Conservation (phyloP, 495 filamentous ascomycete species). For the Jackrogersella minutella region DNA sequence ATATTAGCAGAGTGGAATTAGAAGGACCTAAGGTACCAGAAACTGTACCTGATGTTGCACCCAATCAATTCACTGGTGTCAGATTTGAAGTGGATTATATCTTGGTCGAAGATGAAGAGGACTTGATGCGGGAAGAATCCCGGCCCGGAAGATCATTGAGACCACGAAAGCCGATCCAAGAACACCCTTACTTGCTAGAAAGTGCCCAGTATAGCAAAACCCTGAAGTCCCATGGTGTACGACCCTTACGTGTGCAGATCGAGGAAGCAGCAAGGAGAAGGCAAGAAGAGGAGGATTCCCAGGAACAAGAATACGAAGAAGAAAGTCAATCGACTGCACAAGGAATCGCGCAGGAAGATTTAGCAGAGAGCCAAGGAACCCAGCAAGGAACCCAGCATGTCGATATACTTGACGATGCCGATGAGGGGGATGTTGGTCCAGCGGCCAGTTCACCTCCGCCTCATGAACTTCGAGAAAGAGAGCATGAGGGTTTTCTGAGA, state of each 20-base stretch:
- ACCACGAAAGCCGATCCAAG: conserved; percentile 76
- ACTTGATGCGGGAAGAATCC: conserved; percentile 25
- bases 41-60: neutral
- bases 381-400: conserved; percentile 30
- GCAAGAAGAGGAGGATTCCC: conserved; percentile 54
- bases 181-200: conserved; percentile 76
- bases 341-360: conserved; percentile 26
- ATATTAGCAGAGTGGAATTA: neutral
- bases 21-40: conserved; percentile 2
- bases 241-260: conserved; percentile 63
- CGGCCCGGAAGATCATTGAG: conserved; percentile 60
- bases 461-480: conserved; percentile 10
- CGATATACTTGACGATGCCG: conserved; percentile 26
- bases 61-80: conserved; percentile 5
- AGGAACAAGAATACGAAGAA: conserved; percentile 60
- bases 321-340: conserved; percentile 54
- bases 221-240: conserved; percentile 68
- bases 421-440: conserved; percentile 39
- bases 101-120: conserved; percentile 25
- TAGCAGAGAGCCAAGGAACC: conserved; percentile 42
- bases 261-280: conserved; percentile 43
- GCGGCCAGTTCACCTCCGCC: conserved; percentile 15
- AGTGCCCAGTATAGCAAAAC: conserved; percentile 68
- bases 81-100: conserved; percentile 21
- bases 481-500: neutral